phyloP scores from a whole-genome alignment of 345 rosid genomes.

The Dovyalis caffra region DNA sequence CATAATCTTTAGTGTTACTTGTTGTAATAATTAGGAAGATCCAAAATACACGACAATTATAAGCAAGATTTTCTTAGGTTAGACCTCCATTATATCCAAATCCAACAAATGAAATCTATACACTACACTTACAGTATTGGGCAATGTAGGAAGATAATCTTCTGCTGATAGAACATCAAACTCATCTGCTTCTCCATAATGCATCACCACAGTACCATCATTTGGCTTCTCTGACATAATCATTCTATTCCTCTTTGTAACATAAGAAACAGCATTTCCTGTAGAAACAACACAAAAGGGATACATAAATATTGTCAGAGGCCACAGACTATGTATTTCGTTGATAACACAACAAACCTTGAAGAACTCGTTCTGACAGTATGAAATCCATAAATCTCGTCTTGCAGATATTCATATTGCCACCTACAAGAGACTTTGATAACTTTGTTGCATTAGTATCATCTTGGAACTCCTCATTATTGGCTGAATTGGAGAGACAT shows the following conservation, averaged over 20 bases:
- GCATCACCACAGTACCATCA: constrained; percentile 83
- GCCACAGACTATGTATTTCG: constrained; percentile 7
- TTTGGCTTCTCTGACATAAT: constrained; percentile 73
- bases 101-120: background rate
- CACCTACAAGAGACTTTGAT: constrained; percentile 76
- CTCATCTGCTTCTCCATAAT: constrained; percentile 79
- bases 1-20: background rate
- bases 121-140: constrained; percentile 69
- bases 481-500: constrained; percentile 45
- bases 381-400: constrained; percentile 57
- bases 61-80: background rate
- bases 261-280: constrained; percentile 49
- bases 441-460: constrained; percentile 41
- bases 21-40: background rate
- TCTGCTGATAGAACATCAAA: constrained; percentile 61
- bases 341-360: constrained; percentile 47
- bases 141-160: constrained; percentile 70
- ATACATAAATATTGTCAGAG: constrained; percentile 7
- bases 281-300: constrained; percentile 14
- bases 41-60: background rate
- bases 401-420: constrained; percentile 76
- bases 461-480: constrained; percentile 61
- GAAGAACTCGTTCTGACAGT: constrained; percentile 56
- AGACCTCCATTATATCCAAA: background rate
- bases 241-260: constrained; percentile 53